phyloP scores from a whole-genome alignment of 2,329 filamentous ascomycete genomes.

The Kalmusia sp. region DNA sequence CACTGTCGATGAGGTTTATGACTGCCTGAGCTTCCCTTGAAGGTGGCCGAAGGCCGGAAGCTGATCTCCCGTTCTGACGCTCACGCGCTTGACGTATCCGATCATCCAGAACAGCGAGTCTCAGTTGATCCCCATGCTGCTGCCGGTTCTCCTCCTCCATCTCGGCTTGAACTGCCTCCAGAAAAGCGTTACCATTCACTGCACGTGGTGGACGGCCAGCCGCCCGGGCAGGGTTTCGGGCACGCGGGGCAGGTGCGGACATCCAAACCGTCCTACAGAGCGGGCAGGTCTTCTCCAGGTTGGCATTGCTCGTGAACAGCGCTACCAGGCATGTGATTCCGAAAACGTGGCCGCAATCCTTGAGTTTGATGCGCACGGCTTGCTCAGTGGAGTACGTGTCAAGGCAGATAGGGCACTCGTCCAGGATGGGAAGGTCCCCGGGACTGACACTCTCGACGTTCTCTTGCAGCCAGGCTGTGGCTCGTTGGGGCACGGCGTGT shows the following conservation, averaged over 20 bases:
- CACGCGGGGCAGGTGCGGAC: background rate
- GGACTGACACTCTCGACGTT: background rate
- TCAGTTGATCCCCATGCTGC: too few species aligned
- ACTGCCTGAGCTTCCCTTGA: background rate
- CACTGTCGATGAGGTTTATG: conserved; percentile 15
- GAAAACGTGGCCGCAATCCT: conserved; percentile 24
- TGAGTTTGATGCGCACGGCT: conserved; percentile 19
- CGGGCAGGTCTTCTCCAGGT: conserved; percentile 25
- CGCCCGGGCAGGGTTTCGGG: background rate
- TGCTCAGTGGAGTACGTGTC: conserved; percentile 21
- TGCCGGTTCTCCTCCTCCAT: too few species aligned
- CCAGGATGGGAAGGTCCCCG: background rate
- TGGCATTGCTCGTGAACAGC: conserved; percentile 13
- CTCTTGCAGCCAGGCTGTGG: conserved; percentile 1
- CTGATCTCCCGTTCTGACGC: background rate
- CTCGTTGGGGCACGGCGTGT: background rate
- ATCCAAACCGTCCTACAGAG: conserved; percentile 31
- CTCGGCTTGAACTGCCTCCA: too few species aligned
- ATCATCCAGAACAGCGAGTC: too few species aligned
- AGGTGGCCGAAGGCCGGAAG: background rate
- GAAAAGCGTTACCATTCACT: too few species aligned
- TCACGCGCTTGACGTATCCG: background rate
- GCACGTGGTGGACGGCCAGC: background rate
- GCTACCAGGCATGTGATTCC: conserved; percentile 19
- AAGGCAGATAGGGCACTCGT: conserved; percentile 29